Percentiles rank a stretch among this genome's conserved stretches.
These are phyloP conservation scores for Noccaea caerulescens DNA, from an alignment of 345 rosid genomes.

Conservation along the genomic window DNA sequence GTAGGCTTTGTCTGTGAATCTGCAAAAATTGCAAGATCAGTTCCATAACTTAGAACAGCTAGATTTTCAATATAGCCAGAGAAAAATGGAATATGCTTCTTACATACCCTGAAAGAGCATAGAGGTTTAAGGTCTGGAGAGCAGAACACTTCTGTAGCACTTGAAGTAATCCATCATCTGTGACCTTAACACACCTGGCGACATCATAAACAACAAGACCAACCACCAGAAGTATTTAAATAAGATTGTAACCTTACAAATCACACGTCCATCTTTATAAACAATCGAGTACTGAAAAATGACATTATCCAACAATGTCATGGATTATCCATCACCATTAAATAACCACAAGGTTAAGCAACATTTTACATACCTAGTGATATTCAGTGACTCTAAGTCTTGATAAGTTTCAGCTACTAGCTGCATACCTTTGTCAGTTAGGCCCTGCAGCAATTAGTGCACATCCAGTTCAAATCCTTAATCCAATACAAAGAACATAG, in stretches of 20 bases:
- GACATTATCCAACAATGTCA: constrained; percentile 8
- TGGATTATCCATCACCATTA: constrained; percentile 11
- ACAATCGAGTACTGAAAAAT: constrained; percentile 2
- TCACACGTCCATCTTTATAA: constrained; percentile 17
- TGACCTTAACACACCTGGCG: constrained; percentile 79
- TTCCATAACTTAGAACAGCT: constrained; percentile 12
- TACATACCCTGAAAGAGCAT: constrained; percentile 80
- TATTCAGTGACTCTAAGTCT: constrained; percentile 65
- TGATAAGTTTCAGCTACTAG: constrained; percentile 70
- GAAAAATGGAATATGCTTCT: neutral
- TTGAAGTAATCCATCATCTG: constrained; percentile 74
- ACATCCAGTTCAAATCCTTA: constrained; percentile 26
- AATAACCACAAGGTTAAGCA: constrained; percentile 1
- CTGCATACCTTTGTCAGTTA: constrained; percentile 73
- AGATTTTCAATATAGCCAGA: constrained; percentile 18
- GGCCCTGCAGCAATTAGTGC: constrained; percentile 53
- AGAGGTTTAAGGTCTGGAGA: constrained; percentile 76
- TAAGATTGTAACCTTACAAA: neutral
- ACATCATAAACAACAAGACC: constrained; percentile 24
- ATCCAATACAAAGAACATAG: neutral
- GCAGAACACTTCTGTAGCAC: constrained; percentile 64
- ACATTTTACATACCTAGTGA: constrained; percentile 68
- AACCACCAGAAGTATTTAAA: constrained; percentile 10
- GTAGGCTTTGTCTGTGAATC: constrained; percentile 81
- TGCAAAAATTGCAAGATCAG: constrained; percentile 44